Percentiles rank a stretch among this genome's conserved stretches.
Conservation (phyloP, 257 asterid genomes). For the Euphrasia confusa region DNA sequence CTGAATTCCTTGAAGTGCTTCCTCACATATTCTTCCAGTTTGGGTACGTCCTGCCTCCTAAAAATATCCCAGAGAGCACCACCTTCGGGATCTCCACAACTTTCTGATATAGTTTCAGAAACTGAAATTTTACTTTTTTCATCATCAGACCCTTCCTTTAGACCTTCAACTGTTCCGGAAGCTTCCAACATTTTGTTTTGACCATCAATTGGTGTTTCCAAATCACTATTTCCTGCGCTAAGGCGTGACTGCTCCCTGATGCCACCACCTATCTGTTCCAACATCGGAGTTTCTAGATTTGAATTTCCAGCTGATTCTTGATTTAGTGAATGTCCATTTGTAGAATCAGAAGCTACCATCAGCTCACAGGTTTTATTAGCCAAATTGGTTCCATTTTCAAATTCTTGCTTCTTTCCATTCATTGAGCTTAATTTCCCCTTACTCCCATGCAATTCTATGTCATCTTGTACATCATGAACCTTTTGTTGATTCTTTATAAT, state of each 20-base stretch:
- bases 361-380: constrained; percentile 18
- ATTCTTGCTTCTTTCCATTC: constrained; percentile 24
- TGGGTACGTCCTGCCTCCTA: constrained; percentile 78
- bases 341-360: constrained; percentile 15
- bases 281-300: constrained; percentile 12
- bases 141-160: constrained; percentile 16
- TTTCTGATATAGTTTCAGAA: constrained; percentile 29
- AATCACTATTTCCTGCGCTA: not conserved
- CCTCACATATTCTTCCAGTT: constrained; percentile 53
- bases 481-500: constrained; percentile 35
- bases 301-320: constrained; percentile 17
- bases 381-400: constrained; percentile 27
- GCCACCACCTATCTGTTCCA: constrained; percentile 6
- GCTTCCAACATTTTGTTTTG: constrained; percentile 23
- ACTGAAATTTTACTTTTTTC: constrained; percentile 22
- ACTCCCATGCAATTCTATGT: constrained; percentile 36
- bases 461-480: constrained; percentile 56
- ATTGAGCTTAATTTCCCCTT: constrained; percentile 12
- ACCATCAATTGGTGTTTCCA: constrained; percentile 13
- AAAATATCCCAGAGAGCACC: constrained; percentile 97
- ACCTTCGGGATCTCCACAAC: constrained; percentile 39
- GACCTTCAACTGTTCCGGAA: constrained; percentile 20
- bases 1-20: constrained; percentile 56
- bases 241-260: not conserved
- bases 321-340: constrained; percentile 22